Evolutionary conservation across 306 rosid species (phyloP), one percentile per base, ranked within the genome.

Genomic region (Crataegus laevigata): DNA sequence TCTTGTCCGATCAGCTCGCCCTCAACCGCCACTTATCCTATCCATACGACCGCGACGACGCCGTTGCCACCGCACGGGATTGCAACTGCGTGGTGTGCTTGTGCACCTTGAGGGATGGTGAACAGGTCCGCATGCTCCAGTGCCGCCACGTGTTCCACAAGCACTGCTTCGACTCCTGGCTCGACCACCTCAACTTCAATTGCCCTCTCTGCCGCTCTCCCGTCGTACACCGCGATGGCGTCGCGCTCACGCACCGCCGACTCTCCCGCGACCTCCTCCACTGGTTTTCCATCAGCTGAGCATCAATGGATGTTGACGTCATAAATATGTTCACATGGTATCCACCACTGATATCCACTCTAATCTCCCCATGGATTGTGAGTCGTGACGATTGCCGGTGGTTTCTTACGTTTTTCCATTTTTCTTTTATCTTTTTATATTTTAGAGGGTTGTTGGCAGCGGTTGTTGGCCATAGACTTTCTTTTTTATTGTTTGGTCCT

Each of bases 121-220:
- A 94, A 54, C 89, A 75, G 38, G 93, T 94, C 40, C 91, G 97
- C 4, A 76, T 73, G 84, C 94, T 94, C 0, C 75, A 87, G 2
- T 94, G 98, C 85, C 87, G 84, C 59, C 98, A 94, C 78, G 86
- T 89, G 1, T 94, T 91, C 81, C 98, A 94, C 81, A 86, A 84
- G 75, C 79, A 79, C 21, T 94, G 98, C 82, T 86, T 94, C 72
- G 92, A 94, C 29, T 93, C 87, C 1, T 94, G 98, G 93, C 92
- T 94, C 22, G 85, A 78, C 50, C 90, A 87, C 47, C 82, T 81
- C 78, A 91, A 90, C 72, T 90, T 94, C 78, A 94, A 75, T 75
- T 94, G 98, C 73, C 98, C 98, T 4, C 75, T 90, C 47, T 94
- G 98, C 72, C 98, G 98, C 36, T 84, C 83, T 7, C 81, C 94